phyloP scores from a whole-genome alignment of 768 basidiomycete species.

The Rhodotorula toruloides region DNA sequence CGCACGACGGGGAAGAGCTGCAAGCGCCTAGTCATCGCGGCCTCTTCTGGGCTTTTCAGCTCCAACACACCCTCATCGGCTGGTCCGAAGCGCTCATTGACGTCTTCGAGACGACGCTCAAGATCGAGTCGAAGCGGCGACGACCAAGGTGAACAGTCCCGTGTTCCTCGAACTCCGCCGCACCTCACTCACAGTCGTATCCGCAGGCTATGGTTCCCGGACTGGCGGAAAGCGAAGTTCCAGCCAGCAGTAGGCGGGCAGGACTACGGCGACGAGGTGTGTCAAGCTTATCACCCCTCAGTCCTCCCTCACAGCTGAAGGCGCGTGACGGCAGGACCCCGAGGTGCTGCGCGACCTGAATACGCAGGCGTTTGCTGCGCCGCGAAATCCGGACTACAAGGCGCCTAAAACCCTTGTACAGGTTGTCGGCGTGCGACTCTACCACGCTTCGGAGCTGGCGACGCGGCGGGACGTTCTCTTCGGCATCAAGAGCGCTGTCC shows the following conservation, averaged over 20 bases:
- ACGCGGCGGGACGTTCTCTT: conserved; percentile 24
- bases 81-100: conserved; percentile 33
- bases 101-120: conserved; percentile 12
- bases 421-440: conserved; percentile 11
- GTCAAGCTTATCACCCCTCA: not conserved
- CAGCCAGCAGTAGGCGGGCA: not conserved
- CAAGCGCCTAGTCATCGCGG: conserved; percentile 29
- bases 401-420: conserved; percentile 20
- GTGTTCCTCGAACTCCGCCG: not conserved
- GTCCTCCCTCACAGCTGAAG: not conserved
- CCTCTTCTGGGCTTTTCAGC: conserved; percentile 31
- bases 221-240: conserved; percentile 15
- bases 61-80: conserved; percentile 20
- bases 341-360: conserved; percentile 12
- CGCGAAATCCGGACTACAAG: conserved; percentile 31
- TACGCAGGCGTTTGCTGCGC: conserved; percentile 14
- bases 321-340: conserved; percentile 6
- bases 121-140: conserved; percentile 26
- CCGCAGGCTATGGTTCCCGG: conserved; percentile 29
- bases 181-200: not conserved
- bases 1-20: not conserved
- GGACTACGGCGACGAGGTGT: conserved; percentile 28
- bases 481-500: conserved; percentile 23
- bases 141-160: conserved; percentile 13
- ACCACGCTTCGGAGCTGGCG: not conserved